A percentile compares a stretch with the other conserved stretches of the same genome.
These are phyloP conservation scores for Favolaschia claudopus DNA, from an alignment of 768 basidiomycete genomes.

Conservation along the genomic window DNA sequence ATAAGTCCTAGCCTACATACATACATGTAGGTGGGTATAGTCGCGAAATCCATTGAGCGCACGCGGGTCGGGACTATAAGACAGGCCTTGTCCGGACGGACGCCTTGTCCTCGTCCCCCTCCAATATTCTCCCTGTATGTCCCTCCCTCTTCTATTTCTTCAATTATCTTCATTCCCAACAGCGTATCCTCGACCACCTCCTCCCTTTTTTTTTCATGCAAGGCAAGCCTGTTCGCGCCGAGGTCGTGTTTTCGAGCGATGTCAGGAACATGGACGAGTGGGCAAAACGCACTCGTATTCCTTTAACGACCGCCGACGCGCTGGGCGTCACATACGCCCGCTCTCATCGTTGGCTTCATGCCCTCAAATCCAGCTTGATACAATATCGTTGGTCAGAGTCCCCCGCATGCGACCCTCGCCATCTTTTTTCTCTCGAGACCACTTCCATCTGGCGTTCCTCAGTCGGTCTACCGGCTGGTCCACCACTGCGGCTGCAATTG, in stretches of 20 bases:
- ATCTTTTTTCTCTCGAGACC: slow-evolving; percentile 83
- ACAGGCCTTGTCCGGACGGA: too few species aligned
- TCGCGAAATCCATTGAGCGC: too few species aligned
- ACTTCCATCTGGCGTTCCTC: slow-evolving; percentile 83
- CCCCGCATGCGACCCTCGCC: slow-evolving; percentile 64
- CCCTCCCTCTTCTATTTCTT: too few species aligned
- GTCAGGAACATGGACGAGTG: slow-evolving; percentile 85
- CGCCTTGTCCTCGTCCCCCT: too few species aligned
- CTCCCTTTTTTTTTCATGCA: slow-evolving; percentile 33
- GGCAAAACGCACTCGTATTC: slow-evolving; percentile 81
- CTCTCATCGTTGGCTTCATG: slow-evolving; percentile 78
- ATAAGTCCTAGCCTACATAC: too few species aligned
- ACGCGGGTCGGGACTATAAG: too few species aligned
- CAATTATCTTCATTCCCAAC: too few species aligned
- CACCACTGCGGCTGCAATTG: slow-evolving; percentile 74
- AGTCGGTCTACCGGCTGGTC: slow-evolving; percentile 78
- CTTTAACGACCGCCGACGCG: slow-evolving; percentile 83
- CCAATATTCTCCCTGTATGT: too few species aligned
- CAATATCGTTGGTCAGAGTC: slow-evolving; percentile 77
- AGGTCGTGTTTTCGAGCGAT: slow-evolving; percentile 82
- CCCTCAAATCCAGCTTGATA: slow-evolving; percentile 68
- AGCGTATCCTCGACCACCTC: too few species aligned
- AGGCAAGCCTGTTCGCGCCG: slow-evolving; percentile 46
- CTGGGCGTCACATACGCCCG: slow-evolving; percentile 82
- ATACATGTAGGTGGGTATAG: too few species aligned